Evolutionary conservation across 139 green algal species (phyloP).

Genomic region (Zygnema circumcarinatum): DNA sequence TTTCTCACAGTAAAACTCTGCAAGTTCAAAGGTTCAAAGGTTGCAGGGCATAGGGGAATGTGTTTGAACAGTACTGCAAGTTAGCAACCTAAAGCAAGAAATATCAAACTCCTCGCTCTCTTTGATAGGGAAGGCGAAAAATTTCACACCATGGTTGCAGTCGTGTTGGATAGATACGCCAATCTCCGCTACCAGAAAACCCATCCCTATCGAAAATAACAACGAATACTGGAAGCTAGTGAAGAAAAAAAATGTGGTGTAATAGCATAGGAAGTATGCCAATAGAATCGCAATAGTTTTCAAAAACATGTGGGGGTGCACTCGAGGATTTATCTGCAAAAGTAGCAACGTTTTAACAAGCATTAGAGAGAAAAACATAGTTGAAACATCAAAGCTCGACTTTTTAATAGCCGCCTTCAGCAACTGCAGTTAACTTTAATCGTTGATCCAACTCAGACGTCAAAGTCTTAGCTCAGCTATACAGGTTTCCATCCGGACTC

Average conservation of each 20-base stretch:
- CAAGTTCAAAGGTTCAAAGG: too few relatives aligned
- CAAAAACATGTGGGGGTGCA: conserved; percentile 68
- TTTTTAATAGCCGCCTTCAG: too few relatives aligned
- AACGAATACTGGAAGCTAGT: conserved; percentile 9
- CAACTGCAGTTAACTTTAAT: too few relatives aligned
- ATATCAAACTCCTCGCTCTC: too few relatives aligned
- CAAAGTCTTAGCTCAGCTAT: too few relatives aligned
- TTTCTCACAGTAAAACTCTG: too few relatives aligned
- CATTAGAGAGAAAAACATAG: not conserved
- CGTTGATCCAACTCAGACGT: too few relatives aligned
- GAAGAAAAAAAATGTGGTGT: conserved; percentile 66
- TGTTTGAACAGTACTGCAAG: too few relatives aligned
- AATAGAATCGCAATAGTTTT: conserved; percentile 70
- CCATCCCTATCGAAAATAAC: conserved; percentile 62
- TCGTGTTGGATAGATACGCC: conserved; percentile 75
- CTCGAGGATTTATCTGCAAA: conserved; percentile 70
- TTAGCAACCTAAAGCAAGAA: too few relatives aligned
- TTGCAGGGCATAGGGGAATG: too few relatives aligned
- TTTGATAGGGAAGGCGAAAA: too few relatives aligned
- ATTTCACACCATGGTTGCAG: conserved; percentile 77
- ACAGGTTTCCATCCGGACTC: too few relatives aligned
- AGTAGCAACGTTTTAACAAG: not conserved
- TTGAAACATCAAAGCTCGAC: conserved; percentile 6
- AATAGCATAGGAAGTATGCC: conserved; percentile 58
- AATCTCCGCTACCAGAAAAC: conserved; percentile 75